phyloP scores from a whole-genome alignment of 305 asterid genomes.

The Rubia occidens region DNA sequence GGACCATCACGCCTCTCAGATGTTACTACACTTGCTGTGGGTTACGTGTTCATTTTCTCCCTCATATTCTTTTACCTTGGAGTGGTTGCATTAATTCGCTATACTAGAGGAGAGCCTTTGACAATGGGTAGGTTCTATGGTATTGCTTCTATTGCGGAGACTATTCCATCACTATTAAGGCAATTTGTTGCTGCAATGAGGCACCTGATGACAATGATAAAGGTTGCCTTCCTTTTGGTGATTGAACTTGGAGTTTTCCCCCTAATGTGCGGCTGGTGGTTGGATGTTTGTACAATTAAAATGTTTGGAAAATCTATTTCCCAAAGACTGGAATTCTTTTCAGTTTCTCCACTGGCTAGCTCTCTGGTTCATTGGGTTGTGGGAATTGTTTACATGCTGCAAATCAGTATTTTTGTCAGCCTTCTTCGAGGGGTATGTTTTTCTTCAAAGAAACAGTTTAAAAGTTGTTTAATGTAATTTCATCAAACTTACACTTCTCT shows the following conservation, averaged over 20 bases:
- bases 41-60: constrained; percentile 76
- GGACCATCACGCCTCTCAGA: constrained; percentile 85
- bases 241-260: constrained; percentile 97
- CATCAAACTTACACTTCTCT: not conserved
- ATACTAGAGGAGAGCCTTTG: constrained; percentile 89
- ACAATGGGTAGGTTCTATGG: constrained; percentile 94
- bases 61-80: constrained; percentile 80
- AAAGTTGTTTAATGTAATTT: not conserved
- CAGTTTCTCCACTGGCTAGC: constrained; percentile 93
- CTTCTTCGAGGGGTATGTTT: constrained; percentile 92
- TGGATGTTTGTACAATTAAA: constrained; percentile 92
- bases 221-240: constrained; percentile 93
- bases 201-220: constrained; percentile 95
- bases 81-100: constrained; percentile 64
- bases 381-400: constrained; percentile 91
- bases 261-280: constrained; percentile 99
- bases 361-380: constrained; percentile 97
- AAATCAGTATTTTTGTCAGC: constrained; percentile 96
- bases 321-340: constrained; percentile 89
- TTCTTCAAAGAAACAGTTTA: constrained; percentile 5
- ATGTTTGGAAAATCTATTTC: constrained; percentile 90
- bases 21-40: constrained; percentile 94
- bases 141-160: constrained; percentile 85
- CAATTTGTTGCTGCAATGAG: constrained; percentile 93
- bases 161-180: constrained; percentile 83